Conservation (phyloP, 2,329 filamentous ascomycete species). For the Microcyclosporella mali region DNA sequence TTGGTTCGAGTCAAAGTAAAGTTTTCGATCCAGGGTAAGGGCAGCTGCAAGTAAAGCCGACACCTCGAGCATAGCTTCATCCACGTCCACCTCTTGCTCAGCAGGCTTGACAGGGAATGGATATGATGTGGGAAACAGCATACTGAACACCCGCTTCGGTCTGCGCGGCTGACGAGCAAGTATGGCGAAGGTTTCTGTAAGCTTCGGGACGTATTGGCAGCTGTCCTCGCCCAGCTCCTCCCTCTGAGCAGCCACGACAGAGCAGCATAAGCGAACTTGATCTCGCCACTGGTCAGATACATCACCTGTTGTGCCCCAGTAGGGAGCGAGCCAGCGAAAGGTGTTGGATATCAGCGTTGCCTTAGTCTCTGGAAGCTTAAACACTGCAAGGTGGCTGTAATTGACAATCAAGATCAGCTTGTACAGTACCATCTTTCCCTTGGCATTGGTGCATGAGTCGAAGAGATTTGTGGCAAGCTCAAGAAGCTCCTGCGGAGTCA, state of each 20-base stretch:
- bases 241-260: constrained; percentile 79
- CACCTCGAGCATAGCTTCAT: constrained; percentile 83
- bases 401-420: constrained; percentile 91
- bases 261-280: constrained; percentile 88
- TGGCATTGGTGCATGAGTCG: constrained; percentile 79
- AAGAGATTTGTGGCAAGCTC: constrained; percentile 90
- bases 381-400: constrained; percentile 75
- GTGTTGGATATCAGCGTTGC: constrained; percentile 56
- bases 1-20: constrained; percentile 36
- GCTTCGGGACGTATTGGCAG: constrained; percentile 82
- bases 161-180: constrained; percentile 61
- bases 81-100: constrained; percentile 44
- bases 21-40: constrained; percentile 23
- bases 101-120: constrained; percentile 75
- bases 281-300: constrained; percentile 84
- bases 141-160: constrained; percentile 60
- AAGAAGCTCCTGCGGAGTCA: constrained; percentile 77
- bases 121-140: constrained; percentile 84
- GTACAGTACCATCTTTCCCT: constrained; percentile 85
- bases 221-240: constrained; percentile 72
- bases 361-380: constrained; percentile 69
- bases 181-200: constrained; percentile 80
- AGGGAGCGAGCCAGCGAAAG: constrained; percentile 81
- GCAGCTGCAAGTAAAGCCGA: constrained; percentile 74
- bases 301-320: constrained; percentile 70